Base-by-base conservation (phyloP, 2,329 filamentous ascomycete species). In the Microdochium trichocladiopsis region DNA sequence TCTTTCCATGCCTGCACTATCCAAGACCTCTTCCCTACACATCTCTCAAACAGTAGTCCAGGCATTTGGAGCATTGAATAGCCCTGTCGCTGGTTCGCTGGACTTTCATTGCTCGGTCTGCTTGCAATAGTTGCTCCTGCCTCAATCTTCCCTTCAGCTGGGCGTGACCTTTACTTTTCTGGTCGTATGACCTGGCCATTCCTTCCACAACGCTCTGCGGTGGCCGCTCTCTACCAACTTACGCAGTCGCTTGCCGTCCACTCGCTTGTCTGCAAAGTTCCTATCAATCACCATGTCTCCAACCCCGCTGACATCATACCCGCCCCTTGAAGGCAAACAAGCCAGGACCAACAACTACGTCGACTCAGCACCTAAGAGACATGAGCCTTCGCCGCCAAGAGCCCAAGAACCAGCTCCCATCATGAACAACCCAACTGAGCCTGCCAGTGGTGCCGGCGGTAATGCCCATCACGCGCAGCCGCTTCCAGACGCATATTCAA, bases 321-420 rank as follows among this genome's bases (percentile, higher is more conserved):
- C 55, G 28, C 49, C 50, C 47, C 49, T 56, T 62, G 61, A 56
- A 85, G 82, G 93, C 72, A 96, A 96, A 77, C 91, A 96, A 78
- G 93, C 91, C 61, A 88, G 90, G 60, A 78, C 81, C 59, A 75
- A 79, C 60, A 77, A 80, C 58, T 72, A 77, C 59, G 60, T 74
- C 58, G 79, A 82, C 57, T 77, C 81, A 59, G 59, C 74, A 54
- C 62, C 74, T 47, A 75, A 75, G 55, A 79, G 79, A 69, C 76
- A 76, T 67, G 75, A 83, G 58, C 67, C 72, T 59, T 70, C 72
- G 28, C 68, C 74, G 53, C 66, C 72, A 55, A 73, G 78, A 55
- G 76, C 76, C 63, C 75, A 76, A 60, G 80, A 74, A 63, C 83
- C 83, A 62, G 82, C 81, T 51, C 84, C 83, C 65, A 76, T 78